Conservation (phyloP, 2,329 filamentous ascomycete genomes). For the Curvularia hawaiiensis region DNA sequence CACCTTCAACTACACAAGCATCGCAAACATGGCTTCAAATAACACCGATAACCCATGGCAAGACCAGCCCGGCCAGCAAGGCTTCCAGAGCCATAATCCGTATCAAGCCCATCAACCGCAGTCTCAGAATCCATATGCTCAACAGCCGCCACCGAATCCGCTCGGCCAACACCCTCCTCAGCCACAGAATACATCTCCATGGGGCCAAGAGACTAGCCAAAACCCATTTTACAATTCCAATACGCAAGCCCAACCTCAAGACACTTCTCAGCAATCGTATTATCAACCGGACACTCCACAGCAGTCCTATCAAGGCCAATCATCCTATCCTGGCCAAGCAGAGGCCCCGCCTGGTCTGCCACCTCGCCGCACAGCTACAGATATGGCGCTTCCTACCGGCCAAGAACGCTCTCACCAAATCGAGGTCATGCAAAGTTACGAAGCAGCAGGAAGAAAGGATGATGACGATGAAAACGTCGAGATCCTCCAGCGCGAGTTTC, state of each 20-base stretch:
- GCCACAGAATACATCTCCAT: slow-evolving; percentile 17
- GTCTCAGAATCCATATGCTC: slow-evolving; percentile 14
- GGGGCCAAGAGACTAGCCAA: slow-evolving; percentile 17
- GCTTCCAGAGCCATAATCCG: slow-evolving; percentile 28
- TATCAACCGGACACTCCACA: slow-evolving; percentile 10
- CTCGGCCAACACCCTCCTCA: slow-evolving; percentile 14
- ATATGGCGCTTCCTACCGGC: slow-evolving; percentile 48
- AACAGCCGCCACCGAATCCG: slow-evolving; percentile 13
- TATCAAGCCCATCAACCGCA: slow-evolving; percentile 32
- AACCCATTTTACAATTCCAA: slow-evolving; percentile 13
- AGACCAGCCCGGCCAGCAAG: slow-evolving; percentile 27
- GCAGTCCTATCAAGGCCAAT: slow-evolving; percentile 13
- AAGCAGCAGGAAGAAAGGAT: slow-evolving; percentile 40
- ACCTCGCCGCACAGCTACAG: slow-evolving; percentile 40
- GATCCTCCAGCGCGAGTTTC: slow-evolving; percentile 51
- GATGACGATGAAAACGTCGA: slow-evolving; percentile 51
- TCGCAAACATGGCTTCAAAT: slow-evolving; percentile 23
- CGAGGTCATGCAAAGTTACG: slow-evolving; percentile 50
- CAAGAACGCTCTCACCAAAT: slow-evolving; percentile 51
- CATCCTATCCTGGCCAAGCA: slow-evolving; percentile 9
- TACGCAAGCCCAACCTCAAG: slow-evolving; percentile 13
- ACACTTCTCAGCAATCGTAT: slow-evolving; percentile 14
- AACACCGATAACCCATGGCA: slow-evolving; percentile 32
- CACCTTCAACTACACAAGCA: neutral
- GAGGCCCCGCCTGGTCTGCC: slow-evolving; percentile 32